A percentile compares a stretch with the other conserved stretches of the same genome.
These are phyloP conservation scores for Pyrus communis DNA, from an alignment of 306 rosid genomes.

Conservation along the genomic window DNA sequence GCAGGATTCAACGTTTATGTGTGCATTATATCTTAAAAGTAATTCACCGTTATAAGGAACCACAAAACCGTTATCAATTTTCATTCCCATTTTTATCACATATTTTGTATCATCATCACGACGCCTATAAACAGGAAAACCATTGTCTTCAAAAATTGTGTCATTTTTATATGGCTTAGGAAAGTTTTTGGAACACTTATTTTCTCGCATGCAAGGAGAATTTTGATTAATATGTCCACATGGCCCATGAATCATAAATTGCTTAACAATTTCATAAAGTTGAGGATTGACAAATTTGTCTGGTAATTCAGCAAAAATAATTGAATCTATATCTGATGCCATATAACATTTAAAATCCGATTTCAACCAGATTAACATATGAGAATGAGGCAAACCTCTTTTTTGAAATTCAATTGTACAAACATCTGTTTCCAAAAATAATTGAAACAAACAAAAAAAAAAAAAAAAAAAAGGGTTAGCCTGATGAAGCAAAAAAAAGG, in stretches of 20 bases:
- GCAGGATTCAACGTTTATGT: neutral
- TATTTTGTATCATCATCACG: neutral
- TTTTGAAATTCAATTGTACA: neutral
- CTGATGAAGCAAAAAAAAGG: too few relatives aligned
- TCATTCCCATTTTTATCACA: neutral
- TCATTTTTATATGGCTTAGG: neutral
- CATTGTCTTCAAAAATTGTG: neutral
- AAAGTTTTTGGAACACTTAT: neutral
- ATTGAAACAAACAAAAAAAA: too few relatives aligned
- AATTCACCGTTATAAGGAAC: neutral
- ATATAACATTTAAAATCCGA: neutral
- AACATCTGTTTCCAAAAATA: neutral
- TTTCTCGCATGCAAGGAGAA: neutral
- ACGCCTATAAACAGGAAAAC: neutral
- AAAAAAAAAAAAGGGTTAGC: too few relatives aligned
- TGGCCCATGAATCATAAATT: neutral
- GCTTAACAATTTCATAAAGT: neutral
- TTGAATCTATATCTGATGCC: neutral
- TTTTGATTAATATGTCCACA: neutral
- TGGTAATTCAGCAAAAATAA: neutral
- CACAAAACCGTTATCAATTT: neutral
- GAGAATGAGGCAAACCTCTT: neutral
- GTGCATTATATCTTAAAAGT: neutral
- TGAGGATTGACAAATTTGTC: fast-evolving
- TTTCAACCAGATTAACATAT: neutral